These are phyloP conservation scores for Amauroascus verrucosus DNA, from an alignment of 2,329 filamentous ascomycete genomes.

Conservation along the genomic window DNA sequence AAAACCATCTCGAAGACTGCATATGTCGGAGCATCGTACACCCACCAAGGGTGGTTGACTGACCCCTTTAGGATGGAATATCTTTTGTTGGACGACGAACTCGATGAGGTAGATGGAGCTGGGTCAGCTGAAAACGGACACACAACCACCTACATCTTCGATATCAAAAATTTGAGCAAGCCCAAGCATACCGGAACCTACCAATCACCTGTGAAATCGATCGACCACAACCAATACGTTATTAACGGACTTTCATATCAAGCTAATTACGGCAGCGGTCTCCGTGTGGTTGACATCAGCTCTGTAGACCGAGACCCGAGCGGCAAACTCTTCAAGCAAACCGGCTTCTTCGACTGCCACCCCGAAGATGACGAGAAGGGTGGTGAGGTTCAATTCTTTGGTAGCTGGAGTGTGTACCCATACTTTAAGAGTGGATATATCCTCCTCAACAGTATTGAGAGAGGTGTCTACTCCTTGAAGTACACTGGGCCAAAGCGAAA, in stretches of 20 bases:
- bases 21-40: constrained; percentile 49
- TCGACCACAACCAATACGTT: constrained; percentile 45
- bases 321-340: constrained; percentile 39
- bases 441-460: constrained; percentile 45
- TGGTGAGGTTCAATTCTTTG: constrained; percentile 34
- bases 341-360: constrained; percentile 44
- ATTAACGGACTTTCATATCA: constrained; percentile 40
- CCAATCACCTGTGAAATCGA: constrained; percentile 33
- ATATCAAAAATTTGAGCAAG: constrained; percentile 37
- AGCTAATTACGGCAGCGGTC: constrained; percentile 43
- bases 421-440: constrained; percentile 43
- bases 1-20: constrained; percentile 44
- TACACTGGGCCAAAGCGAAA: constrained; percentile 12
- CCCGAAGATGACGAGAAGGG: constrained; percentile 41
- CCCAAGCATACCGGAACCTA: constrained; percentile 39
- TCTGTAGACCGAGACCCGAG: constrained; percentile 31
- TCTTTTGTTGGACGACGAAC: constrained; percentile 46
- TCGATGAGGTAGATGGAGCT: constrained; percentile 39
- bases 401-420: constrained; percentile 43
- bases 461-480: constrained; percentile 43
- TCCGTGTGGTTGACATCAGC: constrained; percentile 29
- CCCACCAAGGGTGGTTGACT: constrained; percentile 49
- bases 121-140: constrained; percentile 36
- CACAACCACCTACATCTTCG: constrained; percentile 45
- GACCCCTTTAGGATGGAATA: constrained; percentile 38